Evolutionary conservation across 2,329 filamentous ascomycete species (phyloP).

Genomic region (Colletotrichum sp.): DNA sequence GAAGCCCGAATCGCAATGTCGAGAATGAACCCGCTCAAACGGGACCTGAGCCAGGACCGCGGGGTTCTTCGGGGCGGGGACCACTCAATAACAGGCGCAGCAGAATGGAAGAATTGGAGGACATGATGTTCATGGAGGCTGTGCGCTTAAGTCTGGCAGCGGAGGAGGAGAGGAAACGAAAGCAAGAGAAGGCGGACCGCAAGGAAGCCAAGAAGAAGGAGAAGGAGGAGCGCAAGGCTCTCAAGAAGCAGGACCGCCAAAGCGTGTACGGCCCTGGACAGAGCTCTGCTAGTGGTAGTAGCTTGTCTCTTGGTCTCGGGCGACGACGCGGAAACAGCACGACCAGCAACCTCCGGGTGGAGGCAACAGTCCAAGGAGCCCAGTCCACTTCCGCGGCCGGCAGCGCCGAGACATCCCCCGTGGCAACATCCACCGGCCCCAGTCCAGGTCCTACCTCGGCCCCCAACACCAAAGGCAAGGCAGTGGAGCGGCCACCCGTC

Average conservation of each 20-base stretch:
- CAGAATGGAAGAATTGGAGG: conserved; percentile 87
- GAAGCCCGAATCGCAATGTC: conserved; percentile 29
- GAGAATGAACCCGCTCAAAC: conserved; percentile 29
- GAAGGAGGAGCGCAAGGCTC: conserved; percentile 81
- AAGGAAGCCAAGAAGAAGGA: conserved; percentile 87
- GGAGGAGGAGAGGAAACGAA: conserved; percentile 90
- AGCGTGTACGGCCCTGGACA: conserved; percentile 43
- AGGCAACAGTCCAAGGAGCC: conserved; percentile 55
- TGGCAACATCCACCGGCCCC: conserved; percentile 36
- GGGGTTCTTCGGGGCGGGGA: conserved; percentile 32
- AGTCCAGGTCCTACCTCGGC: conserved; percentile 32
- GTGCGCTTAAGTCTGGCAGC: conserved; percentile 89
- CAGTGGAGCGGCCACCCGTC: conserved; percentile 59
- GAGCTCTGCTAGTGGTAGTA: conserved; percentile 66
- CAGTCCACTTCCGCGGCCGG: conserved; percentile 6
- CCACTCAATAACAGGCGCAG: conserved; percentile 37
- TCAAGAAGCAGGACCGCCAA: conserved; percentile 63
- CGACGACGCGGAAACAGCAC: conserved; percentile 64
- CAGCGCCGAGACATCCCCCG: conserved; percentile 25
- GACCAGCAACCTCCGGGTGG: conserved; percentile 63
- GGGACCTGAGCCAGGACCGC: conserved; percentile 37
- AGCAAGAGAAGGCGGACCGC: conserved; percentile 78
- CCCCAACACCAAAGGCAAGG: conserved; percentile 69
- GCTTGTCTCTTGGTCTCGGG: conserved; percentile 65
- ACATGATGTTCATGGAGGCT: conserved; percentile 98